Base-by-base conservation (phyloP, 2,329 filamentous ascomycete species). In the Scorias spongiosa region DNA sequence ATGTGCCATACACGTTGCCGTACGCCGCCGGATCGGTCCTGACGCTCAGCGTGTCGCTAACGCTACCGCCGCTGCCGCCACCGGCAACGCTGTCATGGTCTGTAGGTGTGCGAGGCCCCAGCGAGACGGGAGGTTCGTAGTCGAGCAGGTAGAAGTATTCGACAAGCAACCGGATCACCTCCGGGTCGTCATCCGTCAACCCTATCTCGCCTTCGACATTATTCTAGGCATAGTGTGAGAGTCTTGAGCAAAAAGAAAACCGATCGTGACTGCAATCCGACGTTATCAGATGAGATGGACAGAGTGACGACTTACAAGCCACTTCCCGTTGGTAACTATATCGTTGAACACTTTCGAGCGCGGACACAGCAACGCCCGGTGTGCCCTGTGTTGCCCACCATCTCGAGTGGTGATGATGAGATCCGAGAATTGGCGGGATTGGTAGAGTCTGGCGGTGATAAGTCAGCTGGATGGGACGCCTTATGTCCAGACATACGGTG, bases 141-240 rank as follows among this genome's bases (percentile, higher is more conserved):
- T 55, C 51, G 9, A 56, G 49, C 10, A 52, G 42, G 42, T 54
- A 56, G 28, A 55, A 48, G 44, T 55, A 54, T 39, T 55, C 52
- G 32, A 55, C 42, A 5, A 55, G 39, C 2, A 54, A 45, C n/a
- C 49, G 30, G 17, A 55, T 48, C 28, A 55, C 43, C 42, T 53
- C 53, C 7, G 48, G 42, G 17, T 54, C 49, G 17, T 57, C 52
- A 20, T 54, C 51, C n/a, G 46, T 37, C 7, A 57, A 39, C 10
- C 37, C 37, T 18, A 57, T 45, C 20, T 54, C 50, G 11, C 51
- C 50, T 43, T 51, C 44, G 12, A 47, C 44, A n/a, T 46, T 46
- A 20, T 52, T 49, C 54, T 56, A 32, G 34, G 3, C 7, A 26
- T 7, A 26, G 20, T 3, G 20, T 26, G 20, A 26, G 20, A 7